A percentile compares a stretch with the other conserved stretches of the same genome.
Conservation (phyloP, 345 rosid genomes). For the Syzygium oleosum region DNA sequence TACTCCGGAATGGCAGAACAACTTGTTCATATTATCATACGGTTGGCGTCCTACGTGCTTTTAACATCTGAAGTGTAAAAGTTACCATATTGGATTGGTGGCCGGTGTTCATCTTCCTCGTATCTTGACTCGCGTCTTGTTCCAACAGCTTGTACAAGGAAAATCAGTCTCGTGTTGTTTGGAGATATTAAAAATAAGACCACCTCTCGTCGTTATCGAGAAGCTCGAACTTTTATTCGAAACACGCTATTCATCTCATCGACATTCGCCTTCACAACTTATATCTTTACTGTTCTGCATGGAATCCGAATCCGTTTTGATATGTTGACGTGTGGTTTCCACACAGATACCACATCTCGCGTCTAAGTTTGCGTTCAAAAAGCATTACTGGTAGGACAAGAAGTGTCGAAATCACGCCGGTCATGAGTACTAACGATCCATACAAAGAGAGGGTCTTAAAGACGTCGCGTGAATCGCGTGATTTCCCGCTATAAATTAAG, state of each 20-base stretch:
- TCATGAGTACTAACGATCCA: background rate
- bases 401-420: background rate
- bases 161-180: background rate
- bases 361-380: background rate
- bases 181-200: background rate
- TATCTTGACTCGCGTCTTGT: background rate
- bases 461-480: background rate
- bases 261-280: background rate
- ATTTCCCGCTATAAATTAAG: background rate
- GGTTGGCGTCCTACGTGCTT: background rate
- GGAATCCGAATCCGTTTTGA: accelerated
- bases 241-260: background rate
- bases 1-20: background rate
- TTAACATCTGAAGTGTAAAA: background rate
- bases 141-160: background rate
- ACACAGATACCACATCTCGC: background rate
- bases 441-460: background rate
- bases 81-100: background rate
- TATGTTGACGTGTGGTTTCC: background rate
- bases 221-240: background rate
- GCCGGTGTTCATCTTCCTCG: background rate
- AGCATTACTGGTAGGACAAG: background rate
- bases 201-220: background rate
- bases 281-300: background rate
- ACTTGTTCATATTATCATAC: background rate